phyloP scores from a whole-genome alignment of 768 basidiomycete species.

The Psilocybe sp. region DNA sequence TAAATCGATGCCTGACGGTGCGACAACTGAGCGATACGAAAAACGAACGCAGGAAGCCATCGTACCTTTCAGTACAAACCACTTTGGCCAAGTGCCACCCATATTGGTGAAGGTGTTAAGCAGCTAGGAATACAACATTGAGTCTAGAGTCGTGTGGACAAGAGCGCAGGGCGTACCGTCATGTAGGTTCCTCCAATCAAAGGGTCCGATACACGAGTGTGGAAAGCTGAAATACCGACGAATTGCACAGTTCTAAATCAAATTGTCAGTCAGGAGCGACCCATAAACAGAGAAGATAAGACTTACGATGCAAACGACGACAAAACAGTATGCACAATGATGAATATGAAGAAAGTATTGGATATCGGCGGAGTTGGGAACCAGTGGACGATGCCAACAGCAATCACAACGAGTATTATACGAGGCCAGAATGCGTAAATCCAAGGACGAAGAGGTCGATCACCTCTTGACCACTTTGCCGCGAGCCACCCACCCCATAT shows the following conservation, averaged over 20 bases:
- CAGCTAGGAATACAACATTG: constrained; percentile 45
- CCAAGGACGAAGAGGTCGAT: constrained; percentile 83
- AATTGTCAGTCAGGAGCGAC: background rate
- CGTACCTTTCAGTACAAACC: constrained; percentile 88
- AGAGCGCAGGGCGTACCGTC: constrained; percentile 64
- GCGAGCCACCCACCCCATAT: constrained; percentile 93
- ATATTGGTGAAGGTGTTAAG: constrained; percentile 95
- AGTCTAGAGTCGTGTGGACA: background rate
- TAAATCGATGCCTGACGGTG: constrained; percentile 82
- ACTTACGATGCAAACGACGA: constrained; percentile 83
- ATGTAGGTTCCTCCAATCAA: constrained; percentile 98
- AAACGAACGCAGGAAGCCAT: background rate
- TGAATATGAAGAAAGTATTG: constrained; percentile 72
- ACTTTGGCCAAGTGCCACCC: constrained; percentile 98
- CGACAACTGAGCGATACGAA: constrained; percentile 11
- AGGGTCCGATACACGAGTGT: constrained; percentile 94
- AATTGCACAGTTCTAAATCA: constrained; percentile 88
- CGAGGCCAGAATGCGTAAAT: constrained; percentile 89
- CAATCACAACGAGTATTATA: constrained; percentile 65
- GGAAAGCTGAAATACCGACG: constrained; percentile 98
- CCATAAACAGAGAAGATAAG: background rate
- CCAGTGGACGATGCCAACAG: constrained; percentile 75
- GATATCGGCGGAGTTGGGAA: constrained; percentile 81
- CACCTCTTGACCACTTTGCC: constrained; percentile 85
- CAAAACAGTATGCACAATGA: constrained; percentile 79